Percentiles rank a stretch among this genome's conserved stretches.
These are phyloP conservation scores for Hamigera avellanea DNA, from an alignment of 495 filamentous ascomycete species.

Conservation along the genomic window DNA sequence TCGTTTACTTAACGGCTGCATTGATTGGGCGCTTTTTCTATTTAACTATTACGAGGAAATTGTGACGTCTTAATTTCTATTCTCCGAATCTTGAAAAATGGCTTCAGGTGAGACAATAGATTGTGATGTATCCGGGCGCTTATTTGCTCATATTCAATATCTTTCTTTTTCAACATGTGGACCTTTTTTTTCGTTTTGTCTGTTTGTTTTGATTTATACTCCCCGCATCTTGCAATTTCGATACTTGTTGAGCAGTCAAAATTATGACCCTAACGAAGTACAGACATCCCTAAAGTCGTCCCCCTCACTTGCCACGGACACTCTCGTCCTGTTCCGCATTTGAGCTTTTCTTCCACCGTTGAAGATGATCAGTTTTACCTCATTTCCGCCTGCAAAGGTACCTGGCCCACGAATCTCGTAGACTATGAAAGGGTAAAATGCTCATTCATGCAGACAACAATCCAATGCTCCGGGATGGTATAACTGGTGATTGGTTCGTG, in stretches of 20 bases:
- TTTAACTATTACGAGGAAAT: not conserved
- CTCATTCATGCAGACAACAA: slow-evolving; percentile 59
- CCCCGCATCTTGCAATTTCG: too few species aligned
- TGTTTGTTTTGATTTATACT: too few species aligned
- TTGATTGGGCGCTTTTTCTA: slow-evolving; percentile 1
- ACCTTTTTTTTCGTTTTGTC: not conserved
- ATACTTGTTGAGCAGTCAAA: not conserved
- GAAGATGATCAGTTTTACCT: slow-evolving; percentile 85
- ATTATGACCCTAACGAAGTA: slow-evolving; percentile 1
- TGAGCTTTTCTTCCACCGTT: slow-evolving; percentile 82
- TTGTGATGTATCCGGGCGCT: too few species aligned
- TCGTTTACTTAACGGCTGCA: slow-evolving; percentile 8
- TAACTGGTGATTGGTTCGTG: slow-evolving; percentile 82
- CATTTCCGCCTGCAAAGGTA: slow-evolving; percentile 97
- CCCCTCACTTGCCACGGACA: slow-evolving; percentile 96
- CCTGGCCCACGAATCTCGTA: not conserved
- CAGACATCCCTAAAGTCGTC: slow-evolving; percentile 61
- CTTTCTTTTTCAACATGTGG: too few species aligned
- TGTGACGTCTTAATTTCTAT: slow-evolving; percentile 1
- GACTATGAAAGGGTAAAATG: not conserved
- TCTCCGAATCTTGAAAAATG: slow-evolving; percentile 9
- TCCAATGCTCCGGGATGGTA: slow-evolving; percentile 94
- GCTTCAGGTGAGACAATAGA: slow-evolving; percentile 4
- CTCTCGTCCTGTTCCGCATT: slow-evolving; percentile 87
- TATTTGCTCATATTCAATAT: too few species aligned